A percentile compares a stretch with the other conserved stretches of the same genome.
These are phyloP conservation scores for Volvox carteri DNA, from an alignment of 163 green algal species.

Conservation along the genomic window DNA sequence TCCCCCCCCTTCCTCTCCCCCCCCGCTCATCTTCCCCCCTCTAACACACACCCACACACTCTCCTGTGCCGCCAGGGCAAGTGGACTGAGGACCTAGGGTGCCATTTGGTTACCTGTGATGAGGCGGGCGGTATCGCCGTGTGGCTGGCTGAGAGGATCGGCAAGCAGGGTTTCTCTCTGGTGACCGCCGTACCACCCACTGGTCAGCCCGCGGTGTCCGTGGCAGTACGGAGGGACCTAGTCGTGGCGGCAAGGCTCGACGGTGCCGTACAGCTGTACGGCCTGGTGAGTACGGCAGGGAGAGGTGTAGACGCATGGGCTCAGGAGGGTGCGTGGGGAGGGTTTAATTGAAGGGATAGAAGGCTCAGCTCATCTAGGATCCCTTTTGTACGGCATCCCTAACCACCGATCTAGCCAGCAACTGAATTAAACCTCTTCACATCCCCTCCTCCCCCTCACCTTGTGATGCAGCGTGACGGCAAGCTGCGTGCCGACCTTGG, in stretches of 20 bases:
- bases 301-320: no score
- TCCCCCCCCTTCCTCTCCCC: background rate
- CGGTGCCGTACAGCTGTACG: constrained; percentile 61
- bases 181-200: background rate
- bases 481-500: constrained; percentile 60
- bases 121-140: constrained; percentile 59
- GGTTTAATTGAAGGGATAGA: no score
- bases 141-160: constrained; percentile 31
- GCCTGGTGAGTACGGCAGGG: constrained; percentile 66
- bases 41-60: background rate
- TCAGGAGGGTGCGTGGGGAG: no score
- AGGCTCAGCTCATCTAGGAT: no score
- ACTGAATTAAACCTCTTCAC: no score
- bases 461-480: constrained; percentile 26
- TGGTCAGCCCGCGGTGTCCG: constrained; percentile 41
- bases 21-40: background rate
- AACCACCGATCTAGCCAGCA: no score
- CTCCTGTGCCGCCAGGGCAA: background rate
- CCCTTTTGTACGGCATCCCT: no score
- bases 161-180: background rate
- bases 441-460: background rate
- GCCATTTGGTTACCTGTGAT: constrained; percentile 60
- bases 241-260: constrained; percentile 62
- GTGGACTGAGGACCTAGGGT: constrained; percentile 57
- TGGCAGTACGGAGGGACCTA: constrained; percentile 62